Conservation (phyloP, 345 rosid species). For the Euphorbia tirucalli region DNA sequence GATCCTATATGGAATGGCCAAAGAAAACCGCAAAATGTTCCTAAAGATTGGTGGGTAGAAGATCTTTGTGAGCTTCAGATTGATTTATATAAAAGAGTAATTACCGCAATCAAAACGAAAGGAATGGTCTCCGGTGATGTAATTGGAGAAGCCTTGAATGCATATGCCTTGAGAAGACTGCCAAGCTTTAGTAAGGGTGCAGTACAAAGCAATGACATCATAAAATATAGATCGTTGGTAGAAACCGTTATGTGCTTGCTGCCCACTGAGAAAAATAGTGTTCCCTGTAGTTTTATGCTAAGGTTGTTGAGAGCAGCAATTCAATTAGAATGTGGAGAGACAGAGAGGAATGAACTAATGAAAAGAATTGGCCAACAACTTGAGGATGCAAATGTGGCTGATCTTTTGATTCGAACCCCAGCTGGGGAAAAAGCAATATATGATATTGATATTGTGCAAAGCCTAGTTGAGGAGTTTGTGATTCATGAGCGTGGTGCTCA, state of each 20-base stretch:
- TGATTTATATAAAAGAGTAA: conserved; percentile 42
- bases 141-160: conserved; percentile 48
- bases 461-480: conserved; percentile 28
- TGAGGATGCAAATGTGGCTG: conserved; percentile 26
- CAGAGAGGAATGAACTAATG: conserved; percentile 29
- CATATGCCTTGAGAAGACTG: conserved; percentile 37
- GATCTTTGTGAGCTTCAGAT: conserved; percentile 51
- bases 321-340: conserved; percentile 26
- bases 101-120: conserved; percentile 35
- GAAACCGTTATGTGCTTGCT: conserved; percentile 28
- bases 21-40: conserved; percentile 35
- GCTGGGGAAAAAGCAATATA: conserved; percentile 22
- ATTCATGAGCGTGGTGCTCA: neutral
- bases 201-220: conserved; percentile 24
- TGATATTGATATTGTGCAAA: conserved; percentile 27
- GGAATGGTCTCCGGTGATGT: conserved; percentile 26
- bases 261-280: conserved; percentile 28
- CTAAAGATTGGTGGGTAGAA: conserved; percentile 60
- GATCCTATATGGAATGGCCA: conserved; percentile 29
- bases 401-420: conserved; percentile 31
- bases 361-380: conserved; percentile 26
- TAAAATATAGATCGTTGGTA: conserved; percentile 23
- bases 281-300: conserved; percentile 35
- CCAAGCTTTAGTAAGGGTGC: conserved; percentile 29
- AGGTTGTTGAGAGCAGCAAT: conserved; percentile 29